Percentiles rank a stretch among this genome's conserved stretches.
phyloP scores from a whole-genome alignment of 2,329 filamentous ascomycete species.

The Venturia oleaginea region DNA sequence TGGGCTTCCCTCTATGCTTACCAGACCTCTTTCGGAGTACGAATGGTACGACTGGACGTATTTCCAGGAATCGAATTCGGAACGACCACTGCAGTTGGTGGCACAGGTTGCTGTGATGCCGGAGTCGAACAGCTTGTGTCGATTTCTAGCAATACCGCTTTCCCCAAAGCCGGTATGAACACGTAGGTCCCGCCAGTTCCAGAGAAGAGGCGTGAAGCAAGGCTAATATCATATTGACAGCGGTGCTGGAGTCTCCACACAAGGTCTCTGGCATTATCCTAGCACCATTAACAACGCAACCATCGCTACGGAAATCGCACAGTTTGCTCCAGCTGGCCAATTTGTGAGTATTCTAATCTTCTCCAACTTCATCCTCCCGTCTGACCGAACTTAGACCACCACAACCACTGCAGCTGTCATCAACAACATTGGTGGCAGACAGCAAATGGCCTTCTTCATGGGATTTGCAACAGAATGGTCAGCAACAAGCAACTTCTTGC shows the following conservation, averaged over 20 bases:
- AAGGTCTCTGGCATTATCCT: slow-evolving; percentile 48
- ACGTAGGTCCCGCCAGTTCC: slow-evolving; percentile 26
- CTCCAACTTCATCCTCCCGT: slow-evolving; percentile 14
- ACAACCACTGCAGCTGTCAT: slow-evolving; percentile 45
- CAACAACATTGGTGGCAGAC: slow-evolving; percentile 42
- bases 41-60: slow-evolving; percentile 47
- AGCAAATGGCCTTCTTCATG: slow-evolving; percentile 50
- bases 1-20: slow-evolving; percentile 45
- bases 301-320: slow-evolving; percentile 41
- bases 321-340: slow-evolving; percentile 38
- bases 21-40: slow-evolving; percentile 43
- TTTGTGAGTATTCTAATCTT: slow-evolving; percentile 9
- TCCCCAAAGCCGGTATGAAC: slow-evolving; percentile 44
- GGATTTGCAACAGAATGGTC: slow-evolving; percentile 37
- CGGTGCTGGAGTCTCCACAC: slow-evolving; percentile 37
- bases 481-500: slow-evolving; percentile 43
- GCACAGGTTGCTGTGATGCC: slow-evolving; percentile 38
- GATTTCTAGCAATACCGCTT: slow-evolving; percentile 40
- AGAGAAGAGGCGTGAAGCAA: slow-evolving; percentile 23
- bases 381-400: slow-evolving; percentile 24
- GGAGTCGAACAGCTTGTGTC: slow-evolving; percentile 43
- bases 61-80: slow-evolving; percentile 41
- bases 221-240: background rate
- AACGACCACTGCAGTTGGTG: slow-evolving; percentile 20
- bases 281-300: slow-evolving; percentile 41